These are phyloP conservation scores for Globisporangium recalcitrans DNA, from an alignment of 352 stramenopile genomes.

Conservation along the genomic window DNA sequence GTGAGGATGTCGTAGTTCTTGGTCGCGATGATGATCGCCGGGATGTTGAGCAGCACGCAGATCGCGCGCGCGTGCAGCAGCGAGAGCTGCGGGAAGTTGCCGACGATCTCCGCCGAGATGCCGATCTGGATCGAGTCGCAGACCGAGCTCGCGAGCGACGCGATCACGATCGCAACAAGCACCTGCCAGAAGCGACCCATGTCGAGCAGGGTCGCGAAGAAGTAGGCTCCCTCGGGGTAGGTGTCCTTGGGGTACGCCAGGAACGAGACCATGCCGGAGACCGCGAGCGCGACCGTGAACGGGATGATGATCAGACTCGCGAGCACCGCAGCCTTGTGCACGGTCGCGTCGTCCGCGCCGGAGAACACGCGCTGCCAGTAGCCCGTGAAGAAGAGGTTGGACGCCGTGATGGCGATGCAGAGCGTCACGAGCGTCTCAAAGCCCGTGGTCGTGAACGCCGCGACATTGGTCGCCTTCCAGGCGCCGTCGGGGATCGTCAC, in stretches of 20 bases:
- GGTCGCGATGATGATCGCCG: conserved; percentile 59
- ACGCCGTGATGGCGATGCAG: conserved; percentile 51
- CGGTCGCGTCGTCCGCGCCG: conserved; percentile 46
- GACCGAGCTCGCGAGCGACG: conserved; percentile 55
- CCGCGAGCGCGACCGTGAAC: conserved; percentile 63
- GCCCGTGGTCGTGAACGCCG: conserved; percentile 50
- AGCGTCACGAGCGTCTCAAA: conserved; percentile 76
- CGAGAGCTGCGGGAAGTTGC: conserved; percentile 59
- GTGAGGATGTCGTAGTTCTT: conserved; percentile 65
- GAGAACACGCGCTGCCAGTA: conserved; percentile 78
- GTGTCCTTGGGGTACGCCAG: conserved; percentile 50
- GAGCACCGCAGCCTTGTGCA: conserved; percentile 39
- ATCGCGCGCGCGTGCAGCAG: conserved; percentile 50
- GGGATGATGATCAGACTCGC: conserved; percentile 49
- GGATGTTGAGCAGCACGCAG: conserved; percentile 63
- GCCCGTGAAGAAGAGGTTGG: conserved; percentile 76
- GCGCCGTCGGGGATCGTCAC: conserved; percentile 47
- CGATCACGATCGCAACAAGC: conserved; percentile 62
- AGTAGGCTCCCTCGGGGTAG: conserved; percentile 47
- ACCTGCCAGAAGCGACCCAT: conserved; percentile 67
- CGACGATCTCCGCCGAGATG: conserved; percentile 63
- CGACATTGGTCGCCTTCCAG: conserved; percentile 48
- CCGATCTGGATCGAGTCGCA: conserved; percentile 74
- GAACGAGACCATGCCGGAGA: conserved; percentile 68
- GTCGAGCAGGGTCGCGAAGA: conserved; percentile 72